These are phyloP conservation scores for Eucalyptus microcorys DNA, from an alignment of 345 rosid species.

Conservation along the genomic window DNA sequence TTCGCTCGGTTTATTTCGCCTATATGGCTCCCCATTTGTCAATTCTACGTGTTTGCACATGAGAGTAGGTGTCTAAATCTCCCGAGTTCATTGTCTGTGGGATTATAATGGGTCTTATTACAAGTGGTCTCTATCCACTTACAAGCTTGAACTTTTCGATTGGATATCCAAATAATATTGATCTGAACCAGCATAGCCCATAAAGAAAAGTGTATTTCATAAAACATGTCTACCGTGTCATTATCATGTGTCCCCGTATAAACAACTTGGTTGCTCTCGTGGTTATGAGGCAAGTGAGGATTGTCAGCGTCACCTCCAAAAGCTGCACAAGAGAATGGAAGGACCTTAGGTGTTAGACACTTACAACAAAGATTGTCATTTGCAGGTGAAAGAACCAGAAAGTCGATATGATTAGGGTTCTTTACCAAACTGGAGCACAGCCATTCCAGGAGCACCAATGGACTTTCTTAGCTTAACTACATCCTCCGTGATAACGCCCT, in stretches of 20 bases:
- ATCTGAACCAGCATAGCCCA: not conserved
- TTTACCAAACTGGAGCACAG: conserved; percentile 94
- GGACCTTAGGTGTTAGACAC: not conserved
- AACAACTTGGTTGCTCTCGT: conserved; percentile 81
- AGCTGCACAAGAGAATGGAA: conserved; percentile 26
- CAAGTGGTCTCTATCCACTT: not conserved
- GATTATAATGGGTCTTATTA: not conserved
- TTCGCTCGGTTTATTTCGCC: not conserved
- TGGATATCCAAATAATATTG: not conserved
- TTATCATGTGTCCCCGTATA: conserved; percentile 99
- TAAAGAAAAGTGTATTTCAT: not conserved
- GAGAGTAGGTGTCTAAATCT: not conserved
- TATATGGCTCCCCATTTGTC: not conserved
- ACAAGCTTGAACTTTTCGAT: not conserved
- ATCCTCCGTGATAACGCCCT: conserved; percentile 97
- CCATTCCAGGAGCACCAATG: conserved; percentile 99
- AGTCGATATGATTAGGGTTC: not conserved
- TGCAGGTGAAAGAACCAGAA: not conserved
- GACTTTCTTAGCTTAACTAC: conserved; percentile 75
- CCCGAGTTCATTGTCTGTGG: not conserved
- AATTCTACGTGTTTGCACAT: not conserved
- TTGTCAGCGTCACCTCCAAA: conserved; percentile 75
- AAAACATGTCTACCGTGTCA: conserved; percentile 52
- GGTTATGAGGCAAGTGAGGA: conserved; percentile 95
- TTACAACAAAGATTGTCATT: not conserved